phyloP scores from a whole-genome alignment of 2,329 filamentous ascomycete genomes.

The Trichophyton verrucosum region DNA sequence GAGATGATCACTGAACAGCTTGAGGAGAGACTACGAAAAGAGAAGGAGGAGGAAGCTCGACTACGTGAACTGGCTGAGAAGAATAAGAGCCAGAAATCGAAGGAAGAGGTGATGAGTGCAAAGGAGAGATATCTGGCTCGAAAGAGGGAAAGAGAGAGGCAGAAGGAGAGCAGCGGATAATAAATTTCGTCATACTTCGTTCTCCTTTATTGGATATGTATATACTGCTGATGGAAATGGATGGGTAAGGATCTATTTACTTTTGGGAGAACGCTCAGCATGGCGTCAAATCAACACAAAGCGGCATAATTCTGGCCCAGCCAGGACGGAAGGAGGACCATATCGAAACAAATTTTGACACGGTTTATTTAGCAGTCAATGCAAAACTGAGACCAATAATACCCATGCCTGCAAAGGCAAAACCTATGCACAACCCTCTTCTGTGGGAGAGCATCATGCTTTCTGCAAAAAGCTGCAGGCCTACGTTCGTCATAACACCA shows the following conservation, averaged over 20 bases:
- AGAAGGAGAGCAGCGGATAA: slow-evolving; percentile 13
- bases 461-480: slow-evolving; percentile 78
- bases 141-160: slow-evolving; percentile 40
- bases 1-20: slow-evolving; percentile 50
- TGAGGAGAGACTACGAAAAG: slow-evolving; percentile 42
- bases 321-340: neutral
- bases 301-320: neutral
- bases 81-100: slow-evolving; percentile 47
- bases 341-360: neutral
- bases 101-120: slow-evolving; percentile 46
- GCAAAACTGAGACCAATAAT: slow-evolving; percentile 76
- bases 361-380: slow-evolving; percentile 47
- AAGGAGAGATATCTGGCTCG: slow-evolving; percentile 50
- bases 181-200: too few species aligned
- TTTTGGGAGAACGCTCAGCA: neutral
- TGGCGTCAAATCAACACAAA: neutral
- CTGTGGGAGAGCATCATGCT: slow-evolving; percentile 58
- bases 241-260: slow-evolving; percentile 1
- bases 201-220: neutral
- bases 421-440: slow-evolving; percentile 26
- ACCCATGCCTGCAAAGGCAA: slow-evolving; percentile 53
- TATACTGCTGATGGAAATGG: neutral
- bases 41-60: slow-evolving; percentile 45
- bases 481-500: slow-evolving; percentile 92
- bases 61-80: slow-evolving; percentile 42